A percentile compares a stretch with the other conserved stretches of the same genome.
Conservation (phyloP, 2,329 filamentous ascomycete genomes). For the Hortaea sp. region DNA sequence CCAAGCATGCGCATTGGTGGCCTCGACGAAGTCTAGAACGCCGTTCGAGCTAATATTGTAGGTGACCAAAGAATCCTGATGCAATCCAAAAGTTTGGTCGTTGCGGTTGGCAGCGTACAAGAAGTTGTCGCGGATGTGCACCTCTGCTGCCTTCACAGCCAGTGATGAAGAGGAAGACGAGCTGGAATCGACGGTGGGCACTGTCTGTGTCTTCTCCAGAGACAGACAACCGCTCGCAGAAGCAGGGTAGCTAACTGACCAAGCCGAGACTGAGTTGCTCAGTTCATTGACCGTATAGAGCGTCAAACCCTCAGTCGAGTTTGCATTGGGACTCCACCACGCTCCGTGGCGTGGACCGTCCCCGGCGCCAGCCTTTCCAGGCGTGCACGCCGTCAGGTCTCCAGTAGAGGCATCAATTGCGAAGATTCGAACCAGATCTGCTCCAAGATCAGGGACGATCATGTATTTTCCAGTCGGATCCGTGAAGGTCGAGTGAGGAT, state of each 20-base stretch:
- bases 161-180: conserved; percentile 13
- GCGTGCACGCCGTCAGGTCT: conserved; percentile 8
- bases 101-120: conserved; percentile 27
- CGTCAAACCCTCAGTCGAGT: conserved; percentile 12
- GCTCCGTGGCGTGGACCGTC: conserved; percentile 23
- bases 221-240: conserved; percentile 19
- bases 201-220: conserved; percentile 21
- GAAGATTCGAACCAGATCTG: conserved; percentile 23
- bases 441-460: conserved; percentile 21
- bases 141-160: conserved; percentile 22
- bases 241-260: conserved; percentile 22
- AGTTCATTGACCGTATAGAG: conserved; percentile 28
- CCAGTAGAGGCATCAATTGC: conserved; percentile 10
- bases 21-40: conserved; percentile 20
- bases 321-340: conserved; percentile 24
- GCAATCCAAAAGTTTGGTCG: conserved; percentile 23
- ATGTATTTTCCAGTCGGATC: conserved; percentile 23
- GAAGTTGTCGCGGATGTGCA: conserved; percentile 25
- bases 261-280: conserved; percentile 22
- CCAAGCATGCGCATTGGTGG: conserved; percentile 22
- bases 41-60: conserved; percentile 24
- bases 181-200: conserved; percentile 25
- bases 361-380: conserved; percentile 13
- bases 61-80: conserved; percentile 25
- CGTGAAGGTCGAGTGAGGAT: conserved; percentile 42